phyloP scores from a whole-genome alignment of 805 yeast species.

The Kodamaea nitidulidarum region DNA sequence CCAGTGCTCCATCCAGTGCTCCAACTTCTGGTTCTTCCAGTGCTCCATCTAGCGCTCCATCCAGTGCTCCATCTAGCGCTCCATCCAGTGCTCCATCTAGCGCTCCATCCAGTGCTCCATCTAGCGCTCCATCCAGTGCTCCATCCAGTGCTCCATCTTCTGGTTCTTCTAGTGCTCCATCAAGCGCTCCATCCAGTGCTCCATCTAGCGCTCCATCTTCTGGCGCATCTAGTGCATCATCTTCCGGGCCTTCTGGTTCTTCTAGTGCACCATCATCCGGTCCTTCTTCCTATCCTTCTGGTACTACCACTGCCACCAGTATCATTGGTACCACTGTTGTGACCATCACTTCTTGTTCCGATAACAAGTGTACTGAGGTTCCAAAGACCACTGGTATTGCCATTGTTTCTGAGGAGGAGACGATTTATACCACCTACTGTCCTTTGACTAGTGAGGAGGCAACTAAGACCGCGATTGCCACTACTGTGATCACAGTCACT shows the following conservation, averaged over 20 bases:
- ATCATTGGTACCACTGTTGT: conserved; percentile 23
- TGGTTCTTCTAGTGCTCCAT: not conserved
- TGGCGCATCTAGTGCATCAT: not conserved
- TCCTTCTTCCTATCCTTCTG: not conserved
- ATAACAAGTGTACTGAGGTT: conserved; percentile 21
- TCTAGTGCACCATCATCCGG: not conserved
- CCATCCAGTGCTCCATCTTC: not conserved
- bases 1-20: not conserved
- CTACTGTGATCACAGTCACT: conserved; percentile 32
- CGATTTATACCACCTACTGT: conserved; percentile 33
- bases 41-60: not conserved
- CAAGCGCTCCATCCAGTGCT: not conserved
- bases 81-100: not conserved
- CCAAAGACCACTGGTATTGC: conserved; percentile 32
- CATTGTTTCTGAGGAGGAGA: conserved; percentile 27
- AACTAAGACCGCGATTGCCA: conserved; percentile 14
- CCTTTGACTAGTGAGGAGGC: conserved; percentile 15
- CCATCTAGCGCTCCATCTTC: not conserved
- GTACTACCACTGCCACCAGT: conserved; percentile 11
- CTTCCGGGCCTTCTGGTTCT: not conserved
- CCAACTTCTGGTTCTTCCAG: not conserved
- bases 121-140: not conserved
- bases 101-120: too few species aligned
- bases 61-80: not conserved
- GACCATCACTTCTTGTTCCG: conserved; percentile 34